Percentiles rank a stretch among this genome's conserved stretches.
Evolutionary conservation across 1,284 basidiomycete species (phyloP).

Genomic region (Pascua sp.): DNA sequence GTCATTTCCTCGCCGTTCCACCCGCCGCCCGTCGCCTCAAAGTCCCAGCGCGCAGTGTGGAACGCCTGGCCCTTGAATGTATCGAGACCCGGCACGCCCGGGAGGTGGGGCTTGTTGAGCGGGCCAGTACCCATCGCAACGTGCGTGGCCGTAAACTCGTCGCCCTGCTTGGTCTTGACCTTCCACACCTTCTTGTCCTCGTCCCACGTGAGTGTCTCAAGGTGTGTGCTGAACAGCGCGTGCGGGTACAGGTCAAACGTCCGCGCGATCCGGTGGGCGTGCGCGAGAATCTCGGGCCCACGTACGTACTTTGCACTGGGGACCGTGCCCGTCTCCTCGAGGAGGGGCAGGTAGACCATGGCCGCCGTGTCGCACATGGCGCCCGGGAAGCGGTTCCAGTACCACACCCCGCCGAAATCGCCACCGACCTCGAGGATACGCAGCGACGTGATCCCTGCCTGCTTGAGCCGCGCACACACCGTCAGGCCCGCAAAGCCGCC

Average conservation of each 20-base stretch:
- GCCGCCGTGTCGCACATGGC: constrained; percentile 20
- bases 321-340: constrained; percentile 12
- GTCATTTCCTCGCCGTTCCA: constrained; percentile 8
- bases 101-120: constrained; percentile 12
- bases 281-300: constrained; percentile 16
- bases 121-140: constrained; percentile 14
- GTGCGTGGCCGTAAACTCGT: constrained; percentile 14
- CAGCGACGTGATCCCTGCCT: constrained; percentile 5
- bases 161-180: constrained; percentile 12
- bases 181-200: constrained; percentile 7
- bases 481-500: constrained; percentile 15
- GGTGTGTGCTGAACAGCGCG: constrained; percentile 16
- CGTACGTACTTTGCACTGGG: constrained; percentile 12
- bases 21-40: constrained; percentile 10
- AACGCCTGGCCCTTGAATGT: constrained; percentile 13
- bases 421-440: constrained; percentile 16
- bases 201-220: constrained; percentile 10
- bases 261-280: constrained; percentile 12
- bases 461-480: constrained; percentile 12
- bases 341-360: constrained; percentile 15
- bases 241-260: constrained; percentile 12
- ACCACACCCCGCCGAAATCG: constrained; percentile 21
- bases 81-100: constrained; percentile 10
- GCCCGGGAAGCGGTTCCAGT: constrained; percentile 21
- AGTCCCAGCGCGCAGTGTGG: constrained; percentile 18